These are phyloP conservation scores for Geum urbanum DNA, from an alignment of 306 rosid species.

Conservation along the genomic window DNA sequence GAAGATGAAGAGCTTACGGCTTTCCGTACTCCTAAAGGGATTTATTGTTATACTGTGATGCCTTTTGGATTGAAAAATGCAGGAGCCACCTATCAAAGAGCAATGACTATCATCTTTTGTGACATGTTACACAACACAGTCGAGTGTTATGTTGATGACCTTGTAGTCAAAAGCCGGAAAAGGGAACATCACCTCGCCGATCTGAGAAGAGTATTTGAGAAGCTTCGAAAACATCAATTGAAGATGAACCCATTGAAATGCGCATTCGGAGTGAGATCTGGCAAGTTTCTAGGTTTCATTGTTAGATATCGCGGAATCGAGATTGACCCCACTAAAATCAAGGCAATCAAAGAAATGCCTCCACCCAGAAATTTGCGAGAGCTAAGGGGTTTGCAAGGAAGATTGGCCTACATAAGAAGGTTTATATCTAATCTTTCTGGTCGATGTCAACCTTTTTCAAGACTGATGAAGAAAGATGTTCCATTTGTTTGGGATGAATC, in stretches of 20 bases:
- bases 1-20: no score
- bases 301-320: background rate
- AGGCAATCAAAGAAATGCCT: conserved; percentile 9
- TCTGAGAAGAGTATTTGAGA: background rate
- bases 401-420: no score
- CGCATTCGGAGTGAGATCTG: background rate
- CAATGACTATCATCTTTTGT: background rate
- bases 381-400: no score
- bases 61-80: background rate
- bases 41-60: background rate
- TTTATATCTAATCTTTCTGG: no score
- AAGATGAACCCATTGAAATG: background rate
- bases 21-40: background rate
- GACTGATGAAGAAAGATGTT: no score
- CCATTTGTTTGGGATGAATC: no score
- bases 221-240: background rate
- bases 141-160: background rate
- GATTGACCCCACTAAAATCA: background rate
- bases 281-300: background rate
- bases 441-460: no score
- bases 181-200: background rate
- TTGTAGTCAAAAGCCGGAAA: background rate
- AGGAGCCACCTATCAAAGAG: background rate
- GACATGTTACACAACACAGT: background rate
- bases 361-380: background rate